Evolutionary conservation across 192 early-diverging fungal species (phyloP), one percentile per base, ranked within the genome.

Genomic region (Backusella parvicylindrica): DNA sequence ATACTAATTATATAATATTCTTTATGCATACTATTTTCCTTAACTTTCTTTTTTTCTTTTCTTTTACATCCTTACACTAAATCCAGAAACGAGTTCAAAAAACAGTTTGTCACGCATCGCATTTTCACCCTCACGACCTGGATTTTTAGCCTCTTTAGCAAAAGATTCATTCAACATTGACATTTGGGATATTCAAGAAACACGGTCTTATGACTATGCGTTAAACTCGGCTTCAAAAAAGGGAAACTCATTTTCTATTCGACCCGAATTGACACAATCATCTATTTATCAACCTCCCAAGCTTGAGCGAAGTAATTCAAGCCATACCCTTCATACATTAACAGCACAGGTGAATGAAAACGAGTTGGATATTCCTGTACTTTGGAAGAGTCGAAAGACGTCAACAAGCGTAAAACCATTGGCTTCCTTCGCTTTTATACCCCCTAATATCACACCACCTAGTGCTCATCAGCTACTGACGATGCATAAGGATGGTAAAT

Each of bases 181-280:
- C 50, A 68, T 93, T 4, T 93, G 89, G 87, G 85, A 93, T 71
- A 88, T 92, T 66, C 88, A 91, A 77, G 90, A 92, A 70, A 87
- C 75, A 18, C 21, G 70, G n/a, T 68, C 70, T 13, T 70, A 64
- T 12, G 60, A 65, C 12, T 68, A 38, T 56, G 71, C 68, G 6
- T 12, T 70, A 8, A 21, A 70, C n/a, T 70, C 68, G 1, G 68
- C 49, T 12, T 70, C 15, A 26, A 70, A 70, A 28, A 60, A 60
- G 12, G 43, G 43, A 47, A 68, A 38, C 7, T 28, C 67, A 0
- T 15, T 37, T 6, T 38, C 67, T 8, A 7, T 68, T 26, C 35
- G 11, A 26, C 67, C 67, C 1, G 18, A 30, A 47, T 41, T 41
- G 40, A 41, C 40, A 41, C 43, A 47, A n/a, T 47, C 43, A 5